These are phyloP conservation scores for Ustulina deusta DNA, from an alignment of 2,329 filamentous ascomycete genomes.

Conservation along the genomic window DNA sequence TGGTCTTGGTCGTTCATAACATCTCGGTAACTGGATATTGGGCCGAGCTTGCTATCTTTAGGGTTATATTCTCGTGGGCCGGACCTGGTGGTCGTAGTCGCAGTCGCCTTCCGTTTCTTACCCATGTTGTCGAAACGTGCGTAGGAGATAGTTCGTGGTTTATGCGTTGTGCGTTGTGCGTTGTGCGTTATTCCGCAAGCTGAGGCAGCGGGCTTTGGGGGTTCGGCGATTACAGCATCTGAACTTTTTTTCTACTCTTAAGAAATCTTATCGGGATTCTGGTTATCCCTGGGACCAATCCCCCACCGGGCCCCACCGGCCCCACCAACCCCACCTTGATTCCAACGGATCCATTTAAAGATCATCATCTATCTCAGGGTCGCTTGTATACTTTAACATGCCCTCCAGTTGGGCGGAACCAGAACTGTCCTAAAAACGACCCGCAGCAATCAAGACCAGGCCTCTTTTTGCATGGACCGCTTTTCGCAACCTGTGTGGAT, in stretches of 20 bases:
- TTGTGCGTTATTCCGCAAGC: neutral
- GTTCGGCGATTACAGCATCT: constrained; percentile 1
- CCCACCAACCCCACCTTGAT: neutral
- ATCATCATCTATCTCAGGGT: too few species aligned
- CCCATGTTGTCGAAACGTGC: constrained; percentile 59
- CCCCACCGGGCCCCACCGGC: constrained; percentile 4
- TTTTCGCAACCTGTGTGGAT: constrained; percentile 38
- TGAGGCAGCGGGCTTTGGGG: neutral
- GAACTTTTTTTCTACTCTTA: constrained; percentile 39
- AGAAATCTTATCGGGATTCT: constrained; percentile 35
- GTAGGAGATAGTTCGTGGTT: neutral
- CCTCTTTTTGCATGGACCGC: constrained; percentile 40
- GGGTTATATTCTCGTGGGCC: constrained; percentile 68
- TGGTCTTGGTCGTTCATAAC: constrained; percentile 95
- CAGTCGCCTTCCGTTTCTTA: constrained; percentile 76
- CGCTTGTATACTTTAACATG: neutral
- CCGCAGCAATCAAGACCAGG: neutral
- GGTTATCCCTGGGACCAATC: constrained; percentile 26
- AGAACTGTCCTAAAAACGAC: constrained; percentile 12
- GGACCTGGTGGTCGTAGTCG: constrained; percentile 56
- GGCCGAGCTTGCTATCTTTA: constrained; percentile 71
- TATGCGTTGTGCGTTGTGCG: constrained; percentile 1
- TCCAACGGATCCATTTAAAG: neutral
- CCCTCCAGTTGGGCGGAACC: neutral
- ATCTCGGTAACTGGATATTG: constrained; percentile 77